phyloP scores from a whole-genome alignment of 202 grass and related monocot genomes.

The Brachypodium distachyon region DNA sequence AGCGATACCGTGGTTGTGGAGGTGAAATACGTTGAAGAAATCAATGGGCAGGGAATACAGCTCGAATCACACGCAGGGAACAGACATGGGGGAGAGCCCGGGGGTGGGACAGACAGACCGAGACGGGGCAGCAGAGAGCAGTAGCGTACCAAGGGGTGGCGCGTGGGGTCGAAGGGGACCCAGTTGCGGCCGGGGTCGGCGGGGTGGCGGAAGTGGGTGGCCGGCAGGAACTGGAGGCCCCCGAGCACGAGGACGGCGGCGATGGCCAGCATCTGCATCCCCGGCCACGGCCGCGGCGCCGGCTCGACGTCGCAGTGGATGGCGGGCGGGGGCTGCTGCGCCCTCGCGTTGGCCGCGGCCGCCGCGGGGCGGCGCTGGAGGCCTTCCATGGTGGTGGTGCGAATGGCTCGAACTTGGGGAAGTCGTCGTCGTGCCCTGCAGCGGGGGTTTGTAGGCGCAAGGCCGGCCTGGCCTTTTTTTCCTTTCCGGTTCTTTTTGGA shows the following conservation, averaged over 20 bases:
- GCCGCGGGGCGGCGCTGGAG: slow-evolving; percentile 43
- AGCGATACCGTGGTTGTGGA: background rate
- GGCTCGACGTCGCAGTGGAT: slow-evolving; percentile 55
- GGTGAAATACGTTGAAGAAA: background rate
- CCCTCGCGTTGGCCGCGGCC: background rate
- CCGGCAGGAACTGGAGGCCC: slow-evolving; percentile 72
- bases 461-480: background rate
- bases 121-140: background rate
- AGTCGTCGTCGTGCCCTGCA: slow-evolving; percentile 12
- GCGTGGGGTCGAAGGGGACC: slow-evolving; percentile 38
- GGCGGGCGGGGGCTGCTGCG: background rate
- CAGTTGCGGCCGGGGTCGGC: slow-evolving; percentile 52
- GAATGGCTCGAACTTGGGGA: background rate
- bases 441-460: slow-evolving; percentile 25
- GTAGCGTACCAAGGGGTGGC: slow-evolving; percentile 28
- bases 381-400: slow-evolving; percentile 27
- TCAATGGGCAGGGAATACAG: background rate
- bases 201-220: slow-evolving; percentile 70
- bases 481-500: background rate
- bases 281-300: slow-evolving; percentile 45
- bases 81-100: background rate
- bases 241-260: slow-evolving; percentile 45
- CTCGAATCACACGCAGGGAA: background rate
- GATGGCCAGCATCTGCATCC: slow-evolving; percentile 70
- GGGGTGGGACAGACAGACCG: no score